Conservation (phyloP, 768 basidiomycete species). For the Filobasidium wieringae region DNA sequence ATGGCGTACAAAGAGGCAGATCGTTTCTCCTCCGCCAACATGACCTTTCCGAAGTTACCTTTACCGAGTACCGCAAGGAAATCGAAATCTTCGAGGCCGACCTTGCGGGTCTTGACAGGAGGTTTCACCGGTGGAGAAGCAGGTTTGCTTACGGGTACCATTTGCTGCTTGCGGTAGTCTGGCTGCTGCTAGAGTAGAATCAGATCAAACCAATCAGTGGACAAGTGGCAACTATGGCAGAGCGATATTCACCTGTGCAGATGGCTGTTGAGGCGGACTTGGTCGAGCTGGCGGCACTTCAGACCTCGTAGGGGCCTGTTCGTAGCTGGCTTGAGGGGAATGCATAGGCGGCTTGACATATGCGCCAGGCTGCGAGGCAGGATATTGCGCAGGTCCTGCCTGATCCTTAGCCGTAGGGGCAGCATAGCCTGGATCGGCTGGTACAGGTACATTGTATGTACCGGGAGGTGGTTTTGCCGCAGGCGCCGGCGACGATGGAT, state of each 20-base stretch:
- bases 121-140: slow-evolving; percentile 12
- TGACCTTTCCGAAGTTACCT: slow-evolving; percentile 99
- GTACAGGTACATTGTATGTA: slow-evolving; percentile 22
- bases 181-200: neutral
- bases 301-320: slow-evolving; percentile 17
- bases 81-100: slow-evolving; percentile 96
- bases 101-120: slow-evolving; percentile 53
- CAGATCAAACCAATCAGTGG: neutral
- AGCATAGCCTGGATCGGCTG: slow-evolving; percentile 18
- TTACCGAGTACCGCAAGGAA: slow-evolving; percentile 97
- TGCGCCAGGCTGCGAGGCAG: slow-evolving; percentile 17
- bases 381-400: neutral
- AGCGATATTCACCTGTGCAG: slow-evolving; percentile 4
- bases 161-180: neutral
- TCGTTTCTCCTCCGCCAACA: slow-evolving; percentile 98
- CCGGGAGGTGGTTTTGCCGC: slow-evolving; percentile 23
- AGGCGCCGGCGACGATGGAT: slow-evolving; percentile 19
- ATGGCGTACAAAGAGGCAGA: slow-evolving; percentile 84
- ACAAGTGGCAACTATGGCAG: neutral
- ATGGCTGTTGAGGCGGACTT: slow-evolving; percentile 4
- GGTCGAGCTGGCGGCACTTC: slow-evolving; percentile 13
- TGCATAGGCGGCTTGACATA: slow-evolving; percentile 1
- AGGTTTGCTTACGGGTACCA: slow-evolving; percentile 6
- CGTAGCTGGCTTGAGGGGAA: slow-evolving; percentile 19
- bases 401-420: slow-evolving; percentile 6